Evolutionary conservation across 805 yeast species (phyloP), one percentile per base, ranked within the genome.

Genomic region (Metschnikowia peoriensis): DNA sequence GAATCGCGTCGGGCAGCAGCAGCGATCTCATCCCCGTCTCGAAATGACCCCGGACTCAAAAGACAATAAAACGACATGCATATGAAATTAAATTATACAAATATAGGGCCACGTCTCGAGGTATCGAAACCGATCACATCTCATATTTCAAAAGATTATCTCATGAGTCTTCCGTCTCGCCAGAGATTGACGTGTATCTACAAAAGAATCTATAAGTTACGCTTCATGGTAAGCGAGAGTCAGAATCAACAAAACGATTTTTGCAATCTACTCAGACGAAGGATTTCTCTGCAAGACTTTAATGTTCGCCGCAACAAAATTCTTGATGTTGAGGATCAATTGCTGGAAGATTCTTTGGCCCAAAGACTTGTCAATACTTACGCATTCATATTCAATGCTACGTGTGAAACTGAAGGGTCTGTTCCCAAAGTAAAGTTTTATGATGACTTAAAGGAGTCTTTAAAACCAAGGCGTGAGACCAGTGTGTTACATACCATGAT

Each of bases 121-220:
- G 55, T 52, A 14, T 29, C 48, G 22, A 41, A 42, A 7, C 52
- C 55, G 10, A n/a, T 54, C 7, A 38, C 39, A 39, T 44, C 55
- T 6, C 59, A 50, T 17, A 35, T 55, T 16, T 38, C 59, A 12
- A 17, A 50, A 15, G 38, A 46, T 1, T 40, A 45, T 37, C 57
- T 54, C 41, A 29, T 44, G 15, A 44, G 46, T 6, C 49, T 57
- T 22, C 47, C 57, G n/a, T 55, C 41, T 12, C 39, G 45, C n/a
- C 28, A 38, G 22, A 53, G 53, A 28, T 38, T 47, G 40, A 37
- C 40, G 15, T 37, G 53, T 15, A 52, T 63, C 1, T 75, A 75
- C 54, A 72, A 67, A 53, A 65, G 60, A 44, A 66, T 74, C 41
- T 73, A 57, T 55, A 60, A 63, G 34, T 60, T 74, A 17, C 63